These are phyloP conservation scores for Bremia lactucae DNA, from an alignment of 352 stramenopile genomes.

Conservation along the genomic window DNA sequence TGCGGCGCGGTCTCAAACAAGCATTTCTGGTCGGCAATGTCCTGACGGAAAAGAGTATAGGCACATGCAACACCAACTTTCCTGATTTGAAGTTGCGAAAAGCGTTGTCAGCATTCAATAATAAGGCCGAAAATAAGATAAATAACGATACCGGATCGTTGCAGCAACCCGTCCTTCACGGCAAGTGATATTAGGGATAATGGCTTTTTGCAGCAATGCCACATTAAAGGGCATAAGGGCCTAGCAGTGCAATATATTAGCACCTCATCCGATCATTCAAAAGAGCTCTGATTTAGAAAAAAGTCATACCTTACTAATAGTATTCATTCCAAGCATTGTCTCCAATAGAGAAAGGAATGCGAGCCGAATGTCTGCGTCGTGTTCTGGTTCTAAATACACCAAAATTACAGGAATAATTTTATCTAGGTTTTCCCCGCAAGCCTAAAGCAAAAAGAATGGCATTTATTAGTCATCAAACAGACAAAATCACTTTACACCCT, in stretches of 20 bases:
- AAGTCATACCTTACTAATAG: slow-evolving; percentile 36
- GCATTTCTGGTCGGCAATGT: slow-evolving; percentile 55
- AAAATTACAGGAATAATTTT: slow-evolving; percentile 54
- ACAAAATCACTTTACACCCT: slow-evolving; percentile 1
- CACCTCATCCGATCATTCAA: not conserved
- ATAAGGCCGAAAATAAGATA: not conserved
- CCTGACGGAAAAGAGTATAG: slow-evolving; percentile 76
- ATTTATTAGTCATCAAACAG: not conserved
- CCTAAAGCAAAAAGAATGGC: slow-evolving; percentile 17
- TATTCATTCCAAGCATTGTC: slow-evolving; percentile 58
- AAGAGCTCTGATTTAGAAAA: not conserved
- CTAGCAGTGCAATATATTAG: slow-evolving; percentile 15
- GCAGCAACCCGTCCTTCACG: slow-evolving; percentile 74
- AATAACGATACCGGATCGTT: slow-evolving; percentile 53
- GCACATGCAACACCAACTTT: slow-evolving; percentile 84
- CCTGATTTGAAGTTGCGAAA: slow-evolving; percentile 18
- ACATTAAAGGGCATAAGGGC: slow-evolving; percentile 53
- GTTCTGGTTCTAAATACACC: slow-evolving; percentile 47
- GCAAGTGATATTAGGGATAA: slow-evolving; percentile 88
- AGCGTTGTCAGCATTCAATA: slow-evolving; percentile 3
- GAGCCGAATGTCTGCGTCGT: slow-evolving; percentile 65
- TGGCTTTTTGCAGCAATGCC: slow-evolving; percentile 53
- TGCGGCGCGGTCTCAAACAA: slow-evolving; percentile 79
- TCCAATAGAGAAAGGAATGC: slow-evolving; percentile 78
- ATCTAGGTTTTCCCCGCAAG: slow-evolving; percentile 44